These are phyloP conservation scores for Suhomyces guaymorum DNA, from an alignment of 1,139 yeast species.

Conservation along the genomic window DNA sequence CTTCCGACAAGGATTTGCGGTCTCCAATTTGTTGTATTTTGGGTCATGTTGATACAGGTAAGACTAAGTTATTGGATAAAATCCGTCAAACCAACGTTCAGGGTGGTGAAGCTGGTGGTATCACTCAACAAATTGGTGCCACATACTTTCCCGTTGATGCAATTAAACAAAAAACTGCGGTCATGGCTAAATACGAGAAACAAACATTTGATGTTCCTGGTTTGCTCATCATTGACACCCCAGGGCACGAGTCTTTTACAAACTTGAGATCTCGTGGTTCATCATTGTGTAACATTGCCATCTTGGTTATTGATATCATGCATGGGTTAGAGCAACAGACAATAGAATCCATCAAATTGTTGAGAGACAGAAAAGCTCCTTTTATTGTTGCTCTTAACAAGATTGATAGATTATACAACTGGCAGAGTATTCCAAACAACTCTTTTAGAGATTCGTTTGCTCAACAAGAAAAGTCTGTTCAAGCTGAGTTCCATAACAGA, in stretches of 20 bases:
- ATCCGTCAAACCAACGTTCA: constrained; percentile 98
- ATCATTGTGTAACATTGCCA: constrained; percentile 97
- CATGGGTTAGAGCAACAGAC: constrained; percentile 99
- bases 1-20: constrained; percentile 62
- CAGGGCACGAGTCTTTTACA: constrained; percentile 99
- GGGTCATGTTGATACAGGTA: constrained; percentile 99
- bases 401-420: constrained; percentile 94
- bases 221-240: constrained; percentile 92
- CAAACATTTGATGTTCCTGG: constrained; percentile 95
- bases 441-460: constrained; percentile 93
- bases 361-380: constrained; percentile 97
- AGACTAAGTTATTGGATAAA: constrained; percentile 92
- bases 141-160: constrained; percentile 98
- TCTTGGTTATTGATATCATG: constrained; percentile 96
- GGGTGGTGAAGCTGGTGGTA: constrained; percentile 99
- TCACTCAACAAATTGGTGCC: constrained; percentile 99
- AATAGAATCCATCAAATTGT: constrained; percentile 83
- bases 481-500: constrained; percentile 88
- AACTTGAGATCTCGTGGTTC: constrained; percentile 99
- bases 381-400: constrained; percentile 95
- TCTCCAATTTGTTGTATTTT: constrained; percentile 98
- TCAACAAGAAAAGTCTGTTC: constrained; percentile 79
- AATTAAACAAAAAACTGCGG: constrained; percentile 84
- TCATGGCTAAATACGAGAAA: constrained; percentile 84
- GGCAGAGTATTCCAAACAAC: constrained; percentile 88